A percentile compares a stretch with the other conserved stretches of the same genome.
Conservation (phyloP, 345 rosid species). For the Hibiscus mutabilis region DNA sequence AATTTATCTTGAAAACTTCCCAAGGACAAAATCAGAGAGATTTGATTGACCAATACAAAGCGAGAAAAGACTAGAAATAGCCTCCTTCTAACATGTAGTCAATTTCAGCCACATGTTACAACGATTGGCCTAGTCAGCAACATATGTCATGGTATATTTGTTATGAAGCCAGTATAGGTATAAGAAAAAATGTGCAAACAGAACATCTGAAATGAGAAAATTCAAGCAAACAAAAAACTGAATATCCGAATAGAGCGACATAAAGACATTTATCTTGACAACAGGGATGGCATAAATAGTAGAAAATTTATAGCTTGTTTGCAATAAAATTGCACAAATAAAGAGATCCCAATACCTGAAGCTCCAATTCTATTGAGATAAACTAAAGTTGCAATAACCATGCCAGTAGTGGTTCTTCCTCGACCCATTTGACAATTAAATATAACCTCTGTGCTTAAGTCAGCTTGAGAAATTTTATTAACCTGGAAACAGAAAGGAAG, state of each 20-base stretch:
- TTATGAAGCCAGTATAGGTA: no score
- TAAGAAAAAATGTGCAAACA: no score
- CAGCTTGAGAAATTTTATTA: conserved; percentile 70
- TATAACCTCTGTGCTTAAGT: conserved; percentile 62
- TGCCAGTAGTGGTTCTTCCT: conserved; percentile 97
- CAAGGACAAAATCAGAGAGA: no score
- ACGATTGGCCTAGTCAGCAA: no score
- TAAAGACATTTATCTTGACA: neutral
- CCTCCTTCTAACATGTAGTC: no score
- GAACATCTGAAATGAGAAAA: no score
- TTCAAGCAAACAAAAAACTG: neutral
- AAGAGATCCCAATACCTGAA: conserved; percentile 46
- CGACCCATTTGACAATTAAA: conserved; percentile 99
- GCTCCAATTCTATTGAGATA: conserved; percentile 87
- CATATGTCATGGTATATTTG: no score
- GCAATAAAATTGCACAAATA: conserved; percentile 12
- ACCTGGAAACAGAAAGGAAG: conserved; percentile 43
- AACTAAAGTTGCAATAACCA: conserved; percentile 93
- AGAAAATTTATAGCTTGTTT: neutral
- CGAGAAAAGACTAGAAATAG: no score
- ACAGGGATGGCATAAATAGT: neutral
- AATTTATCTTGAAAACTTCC: no score
- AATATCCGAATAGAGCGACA: neutral
- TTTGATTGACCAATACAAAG: no score
- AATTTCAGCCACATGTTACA: no score